phyloP scores from a whole-genome alignment of 1,284 basidiomycete genomes.

The Singerocomus rubriflavus region DNA sequence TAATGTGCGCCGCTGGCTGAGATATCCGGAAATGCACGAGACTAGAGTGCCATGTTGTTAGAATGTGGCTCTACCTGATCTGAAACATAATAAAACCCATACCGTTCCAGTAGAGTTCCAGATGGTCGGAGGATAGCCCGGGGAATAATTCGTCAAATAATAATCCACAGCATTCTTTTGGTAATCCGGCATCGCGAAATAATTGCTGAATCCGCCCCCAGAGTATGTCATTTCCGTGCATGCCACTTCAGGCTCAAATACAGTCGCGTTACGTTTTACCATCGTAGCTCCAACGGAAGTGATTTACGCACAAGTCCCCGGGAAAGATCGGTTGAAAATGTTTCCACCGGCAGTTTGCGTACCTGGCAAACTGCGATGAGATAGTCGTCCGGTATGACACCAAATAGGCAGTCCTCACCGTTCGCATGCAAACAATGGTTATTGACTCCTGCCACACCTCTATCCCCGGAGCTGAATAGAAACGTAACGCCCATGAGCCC shows the following conservation, averaged over 20 bases:
- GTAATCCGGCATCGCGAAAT: conserved; percentile 38
- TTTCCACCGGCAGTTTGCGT: too few species aligned
- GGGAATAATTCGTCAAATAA: conserved; percentile 34
- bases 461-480: conserved; percentile 48
- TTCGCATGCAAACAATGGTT: too few species aligned
- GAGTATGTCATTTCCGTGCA: conserved; percentile 42
- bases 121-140: conserved; percentile 34
- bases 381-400: too few species aligned
- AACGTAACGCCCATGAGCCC: conserved; percentile 48
- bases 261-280: conserved; percentile 33
- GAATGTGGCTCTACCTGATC: too few species aligned
- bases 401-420: too few species aligned
- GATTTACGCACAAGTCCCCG: conserved; percentile 42
- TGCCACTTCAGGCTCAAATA: conserved; percentile 30
- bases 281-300: conserved; percentile 49
- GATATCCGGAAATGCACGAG: conserved; percentile 46
- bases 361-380: too few species aligned
- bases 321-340: conserved; percentile 51
- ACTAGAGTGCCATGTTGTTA: conserved; percentile 23
- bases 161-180: conserved; percentile 34
- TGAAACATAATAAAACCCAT: too few species aligned
- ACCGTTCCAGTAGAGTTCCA: conserved; percentile 44
- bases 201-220: conserved; percentile 49
- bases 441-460: too few species aligned
- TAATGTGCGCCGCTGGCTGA: conserved; percentile 40